Evolutionary conservation across 306 rosid species (phyloP).

Genomic region (Astragalus glycyphyllos): DNA sequence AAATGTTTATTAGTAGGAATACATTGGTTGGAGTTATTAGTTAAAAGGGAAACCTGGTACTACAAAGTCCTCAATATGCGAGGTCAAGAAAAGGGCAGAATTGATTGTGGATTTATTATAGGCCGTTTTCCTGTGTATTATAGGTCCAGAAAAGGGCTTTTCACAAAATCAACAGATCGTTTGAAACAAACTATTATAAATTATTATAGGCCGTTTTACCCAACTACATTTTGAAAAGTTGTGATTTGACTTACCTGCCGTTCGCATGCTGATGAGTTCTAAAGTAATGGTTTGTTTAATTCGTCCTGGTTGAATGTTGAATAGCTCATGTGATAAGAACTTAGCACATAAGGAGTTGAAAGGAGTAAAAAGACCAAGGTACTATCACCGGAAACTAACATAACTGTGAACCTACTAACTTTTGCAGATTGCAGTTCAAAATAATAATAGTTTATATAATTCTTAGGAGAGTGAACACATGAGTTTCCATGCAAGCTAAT

Average conservation of each 20-base stretch:
- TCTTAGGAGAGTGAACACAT: slow-evolving; percentile 1
- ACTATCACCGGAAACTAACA: too few relatives aligned
- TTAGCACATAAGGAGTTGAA: too few relatives aligned
- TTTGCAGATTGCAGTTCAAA: too few relatives aligned
- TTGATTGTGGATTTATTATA: slow-evolving; percentile 1
- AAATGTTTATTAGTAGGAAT: slow-evolving; percentile 2
- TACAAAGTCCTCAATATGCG: not conserved
- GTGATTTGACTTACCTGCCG: not conserved
- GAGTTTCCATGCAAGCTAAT: not conserved
- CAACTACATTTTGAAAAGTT: too few relatives aligned
- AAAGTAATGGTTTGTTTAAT: not conserved
- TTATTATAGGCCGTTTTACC: not conserved
- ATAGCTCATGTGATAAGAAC: too few relatives aligned
- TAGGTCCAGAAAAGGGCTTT: too few relatives aligned
- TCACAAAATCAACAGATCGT: too few relatives aligned
- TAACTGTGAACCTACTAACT: too few relatives aligned
- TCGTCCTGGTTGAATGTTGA: too few relatives aligned
- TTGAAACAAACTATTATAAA: too few relatives aligned
- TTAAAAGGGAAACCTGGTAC: not conserved
- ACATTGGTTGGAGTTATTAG: not conserved
- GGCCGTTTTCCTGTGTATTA: not conserved
- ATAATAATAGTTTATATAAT: not conserved
- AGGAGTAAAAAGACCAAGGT: too few relatives aligned
- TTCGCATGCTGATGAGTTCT: not conserved
- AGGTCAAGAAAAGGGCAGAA: not conserved